Evolutionary conservation across 805 yeast species (phyloP), one percentile per base, ranked within the genome.

Genomic region (Yamadazyma ubonensis): DNA sequence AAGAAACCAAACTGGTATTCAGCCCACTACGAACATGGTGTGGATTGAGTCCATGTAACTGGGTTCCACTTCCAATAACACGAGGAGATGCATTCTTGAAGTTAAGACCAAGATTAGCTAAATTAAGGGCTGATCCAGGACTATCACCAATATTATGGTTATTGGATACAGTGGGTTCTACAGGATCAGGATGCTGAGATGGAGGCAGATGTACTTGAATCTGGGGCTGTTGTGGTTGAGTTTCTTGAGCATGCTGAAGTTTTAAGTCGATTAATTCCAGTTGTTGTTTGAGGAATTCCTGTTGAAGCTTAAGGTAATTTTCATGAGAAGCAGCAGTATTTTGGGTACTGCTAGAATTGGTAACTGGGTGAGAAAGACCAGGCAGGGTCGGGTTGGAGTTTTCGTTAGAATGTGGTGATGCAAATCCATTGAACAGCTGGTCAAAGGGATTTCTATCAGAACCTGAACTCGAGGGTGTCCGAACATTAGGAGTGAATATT

Each of bases 401-500:
- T 20, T 15, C 19, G 16, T 29, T 36, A 11, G 36, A 29, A 18
- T 25, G 25, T 16, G 39, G 31, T 8, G 35, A 37, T 23, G 26
- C 29, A 26, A 31, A 29, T 29, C 9, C 20, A 8, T 15, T 33
- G 33, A 42, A 44, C 8, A 45, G 39, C 25, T 52, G 52, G 19
- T 67, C 73, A 45, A 69, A 69, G 28, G 73, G 72, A 45, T 68
- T 67, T 15, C 41, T 52, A 21, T 58, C 66, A 7, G 54, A 46
- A 5, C 61, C 57, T 9, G 53, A 48, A 15, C 51, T 52, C 15
- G 48, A 43, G 2, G 73, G 73, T 0, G 71, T 63, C 33, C 49
- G 54, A 18, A 68, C 55, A 5, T 48, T 50, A 6, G 73, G 72
- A 0, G 72, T 65, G 38, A 62, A 66, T 16, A 65, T 59, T 3